Evolutionary conservation across 2,329 filamentous ascomycete genomes (phyloP), one percentile per base, ranked within the genome.

Genomic region (Phaeosphaeriaceae sp.): DNA sequence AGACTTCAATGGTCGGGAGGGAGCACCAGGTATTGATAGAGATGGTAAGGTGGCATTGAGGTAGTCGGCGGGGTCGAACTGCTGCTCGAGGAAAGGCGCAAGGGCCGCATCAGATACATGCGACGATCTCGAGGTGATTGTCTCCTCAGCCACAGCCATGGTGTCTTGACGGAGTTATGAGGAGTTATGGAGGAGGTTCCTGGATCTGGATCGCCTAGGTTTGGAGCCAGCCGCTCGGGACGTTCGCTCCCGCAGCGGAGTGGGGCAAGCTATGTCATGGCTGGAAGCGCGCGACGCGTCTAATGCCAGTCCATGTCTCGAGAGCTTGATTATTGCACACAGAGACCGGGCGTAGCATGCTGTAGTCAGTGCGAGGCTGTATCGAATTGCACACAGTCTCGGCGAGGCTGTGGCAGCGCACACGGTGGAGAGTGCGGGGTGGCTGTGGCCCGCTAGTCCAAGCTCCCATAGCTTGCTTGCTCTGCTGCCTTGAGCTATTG

Each of bases 11-110:
- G 69, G 71, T 77, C 80, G 71, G 62, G 74, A 68, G 51, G 80
- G 74, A 22, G 75, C 73, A 24, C 81, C 79, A 31, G 82, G 79
- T 44, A 85, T 77, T 48, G 82, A 83, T 20, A 96, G 82, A 1
- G 89, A 81, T 4, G 93, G 91, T 0, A 98, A 83, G 0, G 86
- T 86, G 58, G 88, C 82, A 78, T 98, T 98, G 69, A 98, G 87
- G 76, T 93, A 97, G 48, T 91, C 88, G 63, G 90, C 90, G 3
- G 93, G 86, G 76, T 97, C 92, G 78, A 98, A 98, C 46, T 85
- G 82, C 5, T 89, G 83, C 50, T 87, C 83, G 40, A 94, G 83
- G 76, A 97, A 97, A 54, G 90, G 88, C 56, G 87, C 86, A 2
- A 96, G 84, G 54, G 88, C 86, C 13, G 88, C 85, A 72, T 96